phyloP scores from a whole-genome alignment of 163 green algal species.

The Scenedesmus sp. region DNA sequence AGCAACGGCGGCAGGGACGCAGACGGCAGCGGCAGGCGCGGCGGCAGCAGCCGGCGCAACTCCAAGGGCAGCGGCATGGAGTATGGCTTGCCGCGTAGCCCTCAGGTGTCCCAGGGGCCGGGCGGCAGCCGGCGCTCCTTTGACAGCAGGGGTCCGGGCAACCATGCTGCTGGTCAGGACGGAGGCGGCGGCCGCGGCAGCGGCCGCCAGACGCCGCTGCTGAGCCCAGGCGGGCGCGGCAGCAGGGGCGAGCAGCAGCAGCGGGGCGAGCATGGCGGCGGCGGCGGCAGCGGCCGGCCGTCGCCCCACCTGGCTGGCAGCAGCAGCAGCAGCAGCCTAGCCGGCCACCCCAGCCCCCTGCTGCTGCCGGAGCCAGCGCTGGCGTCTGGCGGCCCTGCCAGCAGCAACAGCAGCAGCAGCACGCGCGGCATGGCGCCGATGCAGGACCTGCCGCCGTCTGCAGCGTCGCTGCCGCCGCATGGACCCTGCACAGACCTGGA shows the following conservation, averaged over 20 bases:
- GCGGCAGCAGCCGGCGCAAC: not conserved
- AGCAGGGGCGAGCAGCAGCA: slow-evolving; percentile 5
- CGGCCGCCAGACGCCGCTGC: slow-evolving; percentile 18
- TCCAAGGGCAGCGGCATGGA: not conserved
- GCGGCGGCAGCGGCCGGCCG: not conserved
- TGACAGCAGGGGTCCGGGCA: not conserved
- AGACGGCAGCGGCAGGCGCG: slow-evolving; percentile 17
- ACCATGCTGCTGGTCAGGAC: not conserved
- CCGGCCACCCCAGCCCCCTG: slow-evolving; percentile 46
- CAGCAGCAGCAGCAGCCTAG: slow-evolving; percentile 30
- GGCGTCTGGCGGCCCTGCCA: not conserved
- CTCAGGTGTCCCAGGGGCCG: not conserved
- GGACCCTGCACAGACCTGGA: slow-evolving; percentile 40
- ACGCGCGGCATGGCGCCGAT: not conserved
- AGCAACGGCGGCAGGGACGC: not conserved
- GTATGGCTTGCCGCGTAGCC: not conserved
- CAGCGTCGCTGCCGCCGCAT: not conserved
- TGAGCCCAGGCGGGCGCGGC: slow-evolving; percentile 21
- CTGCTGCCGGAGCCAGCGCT: slow-evolving; percentile 48
- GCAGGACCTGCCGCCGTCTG: slow-evolving; percentile 27
- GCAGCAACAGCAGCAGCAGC: slow-evolving; percentile 33
- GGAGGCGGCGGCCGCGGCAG: not conserved
- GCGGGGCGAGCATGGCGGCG: not conserved
- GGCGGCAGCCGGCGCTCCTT: slow-evolving; percentile 22
- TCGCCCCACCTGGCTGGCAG: slow-evolving; percentile 15